Evolutionary conservation across 306 rosid genomes (phyloP).

Genomic region (Glycyrrhiza uralensis): DNA sequence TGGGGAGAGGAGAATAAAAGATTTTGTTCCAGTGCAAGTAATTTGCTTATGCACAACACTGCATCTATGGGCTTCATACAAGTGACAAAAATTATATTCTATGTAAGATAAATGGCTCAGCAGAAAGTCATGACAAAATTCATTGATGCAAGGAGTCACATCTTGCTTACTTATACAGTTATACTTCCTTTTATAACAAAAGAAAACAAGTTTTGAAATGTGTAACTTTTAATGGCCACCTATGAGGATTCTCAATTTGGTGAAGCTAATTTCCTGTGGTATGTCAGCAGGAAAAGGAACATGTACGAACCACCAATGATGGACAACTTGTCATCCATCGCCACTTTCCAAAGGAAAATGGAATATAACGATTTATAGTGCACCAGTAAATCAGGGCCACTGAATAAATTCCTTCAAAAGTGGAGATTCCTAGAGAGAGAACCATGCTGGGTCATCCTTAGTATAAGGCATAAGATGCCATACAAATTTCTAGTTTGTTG

Average conservation of each 20-base stretch:
- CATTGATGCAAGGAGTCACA: conserved; percentile 11
- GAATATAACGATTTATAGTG: conserved; percentile 34
- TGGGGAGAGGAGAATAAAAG: conserved; percentile 20
- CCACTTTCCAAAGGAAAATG: neutral
- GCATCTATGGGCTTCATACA: conserved; percentile 17
- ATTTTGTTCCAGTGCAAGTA: conserved; percentile 7
- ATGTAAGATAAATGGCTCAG: conserved; percentile 12
- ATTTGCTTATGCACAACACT: conserved; percentile 24
- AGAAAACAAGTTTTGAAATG: conserved; percentile 6
- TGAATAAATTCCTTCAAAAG: conserved; percentile 27
- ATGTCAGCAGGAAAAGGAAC: conserved; percentile 21
- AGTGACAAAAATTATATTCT: conserved; percentile 27
- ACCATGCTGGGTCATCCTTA: neutral
- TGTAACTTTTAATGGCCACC: conserved; percentile 1
- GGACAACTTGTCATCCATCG: conserved; percentile 27
- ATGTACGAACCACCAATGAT: conserved; percentile 14
- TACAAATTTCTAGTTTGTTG: neutral
- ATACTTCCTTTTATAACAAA: neutral
- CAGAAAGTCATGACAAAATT: neutral
- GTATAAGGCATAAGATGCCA: conserved; percentile 17
- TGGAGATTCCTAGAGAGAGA: conserved; percentile 29
- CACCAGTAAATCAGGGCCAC: conserved; percentile 20
- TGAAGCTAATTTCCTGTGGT: neutral
- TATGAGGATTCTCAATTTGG: conserved; percentile 28
- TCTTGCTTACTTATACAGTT: neutral